These are phyloP conservation scores for Datisca glomerata DNA, from an alignment of 306 rosid genomes.

Conservation along the genomic window DNA sequence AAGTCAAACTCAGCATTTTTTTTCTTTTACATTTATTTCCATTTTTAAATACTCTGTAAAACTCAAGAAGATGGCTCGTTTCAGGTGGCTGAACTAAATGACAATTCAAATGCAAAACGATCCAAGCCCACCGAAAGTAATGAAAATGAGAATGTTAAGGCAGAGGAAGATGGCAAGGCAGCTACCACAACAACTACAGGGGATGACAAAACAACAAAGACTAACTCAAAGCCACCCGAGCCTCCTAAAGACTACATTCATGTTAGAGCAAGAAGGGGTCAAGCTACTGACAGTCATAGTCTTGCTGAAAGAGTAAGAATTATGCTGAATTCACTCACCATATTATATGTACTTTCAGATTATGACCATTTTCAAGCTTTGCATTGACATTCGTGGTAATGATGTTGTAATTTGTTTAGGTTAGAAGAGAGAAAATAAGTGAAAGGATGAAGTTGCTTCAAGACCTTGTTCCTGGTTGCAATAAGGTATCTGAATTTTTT, in stretches of 20 bases:
- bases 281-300: constrained; percentile 98
- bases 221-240: constrained; percentile 54
- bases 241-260: constrained; percentile 89
- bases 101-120: constrained; percentile 39
- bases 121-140: constrained; percentile 34
- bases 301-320: constrained; percentile 90
- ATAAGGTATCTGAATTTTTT: constrained; percentile 60
- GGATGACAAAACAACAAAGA: constrained; percentile 44
- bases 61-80: background rate
- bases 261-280: constrained; percentile 97
- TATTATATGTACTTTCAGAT: background rate
- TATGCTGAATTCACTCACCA: background rate
- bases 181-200: constrained; percentile 10
- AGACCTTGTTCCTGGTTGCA: constrained; percentile 97
- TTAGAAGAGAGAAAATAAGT: constrained; percentile 90
- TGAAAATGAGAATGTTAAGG: constrained; percentile 24
- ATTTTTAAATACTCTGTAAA: background rate
- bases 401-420: constrained; percentile 28
- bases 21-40: background rate
- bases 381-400: constrained; percentile 15
- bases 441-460: constrained; percentile 97
- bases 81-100: constrained; percentile 40
- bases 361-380: constrained; percentile 6
- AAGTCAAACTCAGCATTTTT: background rate
- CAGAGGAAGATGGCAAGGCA: constrained; percentile 51